These are phyloP conservation scores for Cydonia oblonga DNA, from an alignment of 331 rosid genomes.

Conservation along the genomic window DNA sequence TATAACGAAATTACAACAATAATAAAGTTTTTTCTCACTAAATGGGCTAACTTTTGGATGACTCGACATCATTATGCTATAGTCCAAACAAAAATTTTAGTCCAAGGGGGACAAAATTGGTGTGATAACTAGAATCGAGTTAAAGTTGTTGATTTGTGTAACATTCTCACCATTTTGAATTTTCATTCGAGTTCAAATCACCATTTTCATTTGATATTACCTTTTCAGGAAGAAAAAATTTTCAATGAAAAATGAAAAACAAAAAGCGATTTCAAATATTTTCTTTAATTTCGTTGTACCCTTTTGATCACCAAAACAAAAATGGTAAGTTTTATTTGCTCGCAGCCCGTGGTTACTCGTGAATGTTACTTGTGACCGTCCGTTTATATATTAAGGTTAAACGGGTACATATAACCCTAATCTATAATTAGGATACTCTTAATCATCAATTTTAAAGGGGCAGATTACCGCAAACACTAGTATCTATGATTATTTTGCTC, in stretches of 20 bases:
- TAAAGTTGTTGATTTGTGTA: background rate
- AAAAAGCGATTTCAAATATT: background rate
- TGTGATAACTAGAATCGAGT: background rate
- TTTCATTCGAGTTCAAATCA: background rate
- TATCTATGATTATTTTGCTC: background rate
- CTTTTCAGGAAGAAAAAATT: too few relatives aligned
- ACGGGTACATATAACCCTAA: background rate
- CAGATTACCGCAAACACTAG: background rate
- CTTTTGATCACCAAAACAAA: background rate
- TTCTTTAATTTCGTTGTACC: background rate
- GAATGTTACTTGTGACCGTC: too few relatives aligned
- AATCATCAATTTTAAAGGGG: background rate
- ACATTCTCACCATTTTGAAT: background rate
- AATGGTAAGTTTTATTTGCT: background rate
- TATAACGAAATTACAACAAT: too few relatives aligned
- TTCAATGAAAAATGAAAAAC: background rate
- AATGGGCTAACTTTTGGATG: too few relatives aligned
- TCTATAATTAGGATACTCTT: background rate
- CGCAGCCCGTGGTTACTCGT: too few relatives aligned
- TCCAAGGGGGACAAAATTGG: too few relatives aligned
- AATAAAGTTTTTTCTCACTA: too few relatives aligned
- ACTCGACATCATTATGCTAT: background rate
- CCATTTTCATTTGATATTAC: background rate
- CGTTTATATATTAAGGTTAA: too few relatives aligned
- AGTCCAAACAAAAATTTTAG: background rate